Conservation (phyloP, 2,329 filamentous ascomycete species). For the Penicillium sp. region DNA sequence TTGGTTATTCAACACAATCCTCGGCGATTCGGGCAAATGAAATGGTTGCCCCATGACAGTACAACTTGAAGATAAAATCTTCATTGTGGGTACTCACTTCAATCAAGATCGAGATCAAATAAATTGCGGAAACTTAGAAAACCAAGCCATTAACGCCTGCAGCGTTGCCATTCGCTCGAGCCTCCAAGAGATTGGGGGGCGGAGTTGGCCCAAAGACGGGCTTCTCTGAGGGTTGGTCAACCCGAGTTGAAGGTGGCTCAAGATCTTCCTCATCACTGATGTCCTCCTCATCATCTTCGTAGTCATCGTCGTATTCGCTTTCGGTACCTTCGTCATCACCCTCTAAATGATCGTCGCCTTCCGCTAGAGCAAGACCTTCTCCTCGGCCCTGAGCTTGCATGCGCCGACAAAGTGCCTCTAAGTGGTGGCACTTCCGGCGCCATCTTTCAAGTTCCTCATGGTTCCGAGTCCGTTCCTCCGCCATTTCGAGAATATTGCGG, state of each 20-base stretch:
- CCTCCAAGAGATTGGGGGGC: slow-evolving; percentile 50
- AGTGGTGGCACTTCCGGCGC: slow-evolving; percentile 81
- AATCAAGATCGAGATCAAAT: slow-evolving; percentile 8
- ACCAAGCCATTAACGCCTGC: slow-evolving; percentile 44
- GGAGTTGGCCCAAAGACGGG: slow-evolving; percentile 52
- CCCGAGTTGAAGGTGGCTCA: slow-evolving; percentile 33
- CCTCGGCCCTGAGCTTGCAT: slow-evolving; percentile 95
- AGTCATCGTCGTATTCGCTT: slow-evolving; percentile 56
- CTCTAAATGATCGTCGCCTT: slow-evolving; percentile 52
- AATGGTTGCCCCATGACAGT: not conserved
- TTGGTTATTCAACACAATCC: not conserved
- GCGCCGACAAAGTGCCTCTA: slow-evolving; percentile 90
- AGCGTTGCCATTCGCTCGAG: slow-evolving; percentile 47
- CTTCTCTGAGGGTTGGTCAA: slow-evolving; percentile 37
- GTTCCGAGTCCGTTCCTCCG: slow-evolving; percentile 79
- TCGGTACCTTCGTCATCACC: slow-evolving; percentile 43
- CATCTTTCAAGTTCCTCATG: slow-evolving; percentile 75
- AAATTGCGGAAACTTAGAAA: not conserved
- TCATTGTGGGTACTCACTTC: slow-evolving; percentile 8
- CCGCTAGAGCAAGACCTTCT: slow-evolving; percentile 62
- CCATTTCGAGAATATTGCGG: slow-evolving; percentile 95
- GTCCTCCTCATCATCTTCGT: slow-evolving; percentile 62
- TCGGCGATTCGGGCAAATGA: not conserved
- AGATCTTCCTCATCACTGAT: slow-evolving; percentile 57
- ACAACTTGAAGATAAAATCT: not conserved